Base-by-base conservation (phyloP, 2,329 filamentous ascomycete species). In the Talaromyces atroroseus region DNA sequence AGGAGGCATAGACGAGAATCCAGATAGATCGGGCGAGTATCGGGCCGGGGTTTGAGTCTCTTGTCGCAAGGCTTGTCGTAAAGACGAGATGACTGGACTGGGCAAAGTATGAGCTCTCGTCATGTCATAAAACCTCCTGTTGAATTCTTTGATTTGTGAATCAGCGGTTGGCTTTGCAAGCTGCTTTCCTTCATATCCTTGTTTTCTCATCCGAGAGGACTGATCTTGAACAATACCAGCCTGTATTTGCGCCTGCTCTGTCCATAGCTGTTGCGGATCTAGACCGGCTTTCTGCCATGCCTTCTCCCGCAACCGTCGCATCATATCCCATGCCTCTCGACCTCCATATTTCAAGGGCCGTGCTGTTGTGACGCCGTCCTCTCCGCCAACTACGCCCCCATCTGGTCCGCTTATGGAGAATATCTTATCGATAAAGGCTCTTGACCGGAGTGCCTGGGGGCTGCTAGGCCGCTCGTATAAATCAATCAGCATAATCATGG, bases 281-380 rank as follows among this genome's bases (percentile, higher is more conserved):
- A 78, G 70, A 2, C 76, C 75, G 11, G 75, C 76, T 59, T 74
- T 77, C 58, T 76, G 72, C 76, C 76, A 78, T 47, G 74, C 75
- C 48, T 77, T 75, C 44, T 75, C 72, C 3, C 76, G 74, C 20
- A 78, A 67, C 16, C 74, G 67, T 32, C 74, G 72, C 56, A 78
- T 72, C 76, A 78, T 77, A 49, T 74, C 71, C 76, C 76, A 78
- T 11, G 75, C 76, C 64, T 78, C 75, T 46, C 72, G 70, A n/a
- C 76, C 76, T 16, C 76, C 76, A 51, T 78, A 76, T 54, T 75
- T 74, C 1, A 78, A 58, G 1, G 75, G 76, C 20, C 75, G 64
- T 51, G 74, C 72, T 1, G 71, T 72, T 5, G 73, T 72, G 29
- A 75, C 66, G 16, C 75, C 75, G 57, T 78, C 72, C 61, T 76